A percentile compares a stretch with the other conserved stretches of the same genome.
These are phyloP conservation scores for Ophiostoma sp. DNA, from an alignment of 2,329 filamentous ascomycete genomes.

Conservation along the genomic window DNA sequence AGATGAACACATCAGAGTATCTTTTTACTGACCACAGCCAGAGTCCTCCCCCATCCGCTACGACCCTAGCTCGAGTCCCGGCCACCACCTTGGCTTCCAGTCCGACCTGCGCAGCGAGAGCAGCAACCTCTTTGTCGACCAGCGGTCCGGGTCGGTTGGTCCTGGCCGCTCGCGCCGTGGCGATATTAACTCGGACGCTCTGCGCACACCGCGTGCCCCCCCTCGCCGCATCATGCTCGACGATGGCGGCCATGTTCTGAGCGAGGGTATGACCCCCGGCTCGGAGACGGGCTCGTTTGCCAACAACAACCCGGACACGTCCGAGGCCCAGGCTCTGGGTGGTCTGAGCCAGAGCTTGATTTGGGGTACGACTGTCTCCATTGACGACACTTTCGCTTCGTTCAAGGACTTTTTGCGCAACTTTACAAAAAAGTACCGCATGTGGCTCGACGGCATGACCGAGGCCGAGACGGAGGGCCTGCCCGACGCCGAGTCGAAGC, in stretches of 20 bases:
- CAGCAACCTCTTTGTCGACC: constrained; percentile 81
- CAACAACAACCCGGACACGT: constrained; percentile 76
- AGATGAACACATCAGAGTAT: background rate
- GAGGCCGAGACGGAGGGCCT: constrained; percentile 70
- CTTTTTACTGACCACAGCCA: constrained; percentile 39
- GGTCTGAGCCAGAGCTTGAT: constrained; percentile 81
- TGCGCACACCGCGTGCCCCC: constrained; percentile 54
- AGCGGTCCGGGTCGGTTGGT: constrained; percentile 55
- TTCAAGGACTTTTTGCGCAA: constrained; percentile 94
- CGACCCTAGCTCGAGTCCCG: constrained; percentile 83
- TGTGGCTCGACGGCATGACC: constrained; percentile 83
- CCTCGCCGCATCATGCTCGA: constrained; percentile 59
- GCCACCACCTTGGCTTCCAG: constrained; percentile 56
- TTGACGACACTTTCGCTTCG: constrained; percentile 80
- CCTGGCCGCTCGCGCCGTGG: constrained; percentile 64
- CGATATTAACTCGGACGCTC: constrained; percentile 81
- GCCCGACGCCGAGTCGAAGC: constrained; percentile 72
- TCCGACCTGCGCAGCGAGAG: constrained; percentile 78
- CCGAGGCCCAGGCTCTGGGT: constrained; percentile 84
- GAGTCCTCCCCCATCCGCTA: constrained; percentile 93
- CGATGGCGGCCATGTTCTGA: constrained; percentile 58
- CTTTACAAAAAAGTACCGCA: constrained; percentile 89
- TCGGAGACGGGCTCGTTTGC: constrained; percentile 63
- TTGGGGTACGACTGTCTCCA: constrained; percentile 96
- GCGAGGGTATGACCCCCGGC: constrained; percentile 48